Base-by-base conservation (phyloP, 1,139 yeast genomes). In the Kodamaea ohmeri region DNA sequence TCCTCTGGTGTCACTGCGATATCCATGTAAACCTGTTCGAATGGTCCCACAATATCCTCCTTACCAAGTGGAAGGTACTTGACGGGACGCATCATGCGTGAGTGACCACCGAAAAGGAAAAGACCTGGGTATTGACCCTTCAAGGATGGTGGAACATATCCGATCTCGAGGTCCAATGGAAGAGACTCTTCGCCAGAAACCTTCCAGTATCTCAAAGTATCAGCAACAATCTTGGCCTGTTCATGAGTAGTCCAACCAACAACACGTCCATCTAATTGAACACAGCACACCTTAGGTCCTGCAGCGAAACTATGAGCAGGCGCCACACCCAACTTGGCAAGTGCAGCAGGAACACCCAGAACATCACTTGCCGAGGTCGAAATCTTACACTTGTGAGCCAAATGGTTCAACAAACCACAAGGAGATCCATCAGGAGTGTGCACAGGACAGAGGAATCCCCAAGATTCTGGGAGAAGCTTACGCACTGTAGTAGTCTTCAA, bases 391-490 rank as follows among this genome's bases (percentile, higher is more conserved):
- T 87, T 88, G 65, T 92, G 97, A 8, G 98, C 83, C 70, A 92
- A 83, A 71, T 92, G 99, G 65, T 94, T 94, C 54, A 92, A 73
- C 60, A 92, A 73, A 67, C 99, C 99, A 83, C 99, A 92, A 16
- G 99, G 99, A 36, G 97, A 86, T 55, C 99, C 99, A 84, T 92
- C 99, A 2, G 99, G 99, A 12, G 99, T 92, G 65, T 92, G 98
- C 13, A 94, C 98, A 15, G 99, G 98, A 69, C 99, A 94, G 52
- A 94, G 67, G 74, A 92, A 94, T 4, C 97, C 97, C 99, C 99
- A 92, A 1, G 96, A 86, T 65, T 92, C 99, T 0, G 99, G 99
- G 43, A 92, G 74, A 55, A 92, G 73, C 62, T 92, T 92, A 71
- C 99, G 82, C 37, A 92, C 99, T 1, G 98, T 85, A 19, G 98